A percentile compares a stretch with the other conserved stretches of the same genome.
phyloP scores from a whole-genome alignment of 2,329 filamentous ascomycete species.

The Stemphylium lycopersici region DNA sequence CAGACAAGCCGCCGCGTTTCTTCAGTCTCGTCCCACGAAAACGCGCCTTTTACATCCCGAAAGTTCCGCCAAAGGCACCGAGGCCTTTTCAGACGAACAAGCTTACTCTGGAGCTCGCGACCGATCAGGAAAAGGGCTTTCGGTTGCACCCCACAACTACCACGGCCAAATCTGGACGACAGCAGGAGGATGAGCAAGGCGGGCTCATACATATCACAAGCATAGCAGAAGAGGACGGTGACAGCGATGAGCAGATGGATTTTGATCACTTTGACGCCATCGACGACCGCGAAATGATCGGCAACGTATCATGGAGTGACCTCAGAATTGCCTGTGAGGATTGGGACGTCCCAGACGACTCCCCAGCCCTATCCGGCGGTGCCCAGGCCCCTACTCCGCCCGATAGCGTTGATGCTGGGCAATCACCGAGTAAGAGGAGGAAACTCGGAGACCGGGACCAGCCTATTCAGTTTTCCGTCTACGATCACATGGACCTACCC shows the following conservation, averaged over 20 bases:
- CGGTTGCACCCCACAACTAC: constrained; percentile 66
- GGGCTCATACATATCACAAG: constrained; percentile 57
- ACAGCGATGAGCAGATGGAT: constrained; percentile 50
- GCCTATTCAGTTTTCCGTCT: constrained; percentile 42
- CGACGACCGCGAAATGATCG: constrained; percentile 69
- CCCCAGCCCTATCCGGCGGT: constrained; percentile 38
- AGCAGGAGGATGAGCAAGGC: constrained; percentile 60
- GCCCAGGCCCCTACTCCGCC: constrained; percentile 34
- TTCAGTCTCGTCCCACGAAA: constrained; percentile 83
- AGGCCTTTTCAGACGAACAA: constrained; percentile 87
- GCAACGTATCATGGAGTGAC: constrained; percentile 78
- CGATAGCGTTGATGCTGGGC: constrained; percentile 40
- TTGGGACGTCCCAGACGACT: constrained; percentile 68
- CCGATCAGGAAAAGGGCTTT: constrained; percentile 86
- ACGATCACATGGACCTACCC: constrained; percentile 54
- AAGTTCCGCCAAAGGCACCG: constrained; percentile 77
- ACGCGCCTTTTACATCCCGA: constrained; percentile 76
- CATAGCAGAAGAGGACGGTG: constrained; percentile 54
- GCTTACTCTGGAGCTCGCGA: constrained; percentile 81
- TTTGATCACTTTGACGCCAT: constrained; percentile 59
- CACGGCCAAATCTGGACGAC: constrained; percentile 55
- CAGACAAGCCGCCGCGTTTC: constrained; percentile 76
- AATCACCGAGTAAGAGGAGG: constrained; percentile 64
- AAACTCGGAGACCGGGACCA: constrained; percentile 53
- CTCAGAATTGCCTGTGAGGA: constrained; percentile 86